Evolutionary conservation across 768 basidiomycete genomes (phyloP).

Genomic region (Clavaria fumosa): DNA sequence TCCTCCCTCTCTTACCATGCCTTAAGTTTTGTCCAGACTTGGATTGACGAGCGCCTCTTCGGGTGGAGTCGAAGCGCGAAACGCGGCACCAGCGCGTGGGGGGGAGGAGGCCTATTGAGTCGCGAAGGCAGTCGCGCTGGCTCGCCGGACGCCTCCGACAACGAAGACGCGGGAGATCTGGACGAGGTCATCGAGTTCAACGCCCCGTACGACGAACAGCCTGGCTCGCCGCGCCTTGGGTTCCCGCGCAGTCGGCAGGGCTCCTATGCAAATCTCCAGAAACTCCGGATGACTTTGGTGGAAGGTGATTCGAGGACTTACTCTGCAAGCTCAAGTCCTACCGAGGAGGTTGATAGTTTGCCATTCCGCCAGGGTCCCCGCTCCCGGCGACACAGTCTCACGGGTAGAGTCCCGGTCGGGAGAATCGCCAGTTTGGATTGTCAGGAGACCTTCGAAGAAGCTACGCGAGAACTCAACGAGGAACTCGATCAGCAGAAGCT

Average conservation of each 20-base stretch:
- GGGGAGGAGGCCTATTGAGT: too few relatives aligned
- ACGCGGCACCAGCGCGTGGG: conserved; percentile 83
- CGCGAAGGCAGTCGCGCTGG: conserved; percentile 47
- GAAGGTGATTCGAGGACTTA: conserved; percentile 1
- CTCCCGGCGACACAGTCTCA: conserved; percentile 44
- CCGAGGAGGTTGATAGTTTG: conserved; percentile 24
- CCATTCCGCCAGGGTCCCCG: conserved; percentile 33
- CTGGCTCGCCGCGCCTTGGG: conserved; percentile 12
- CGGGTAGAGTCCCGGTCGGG: conserved; percentile 45
- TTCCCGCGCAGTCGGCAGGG: conserved; percentile 48
- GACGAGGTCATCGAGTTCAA: conserved; percentile 71
- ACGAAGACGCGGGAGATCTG: conserved; percentile 83
- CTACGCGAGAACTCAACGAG: conserved; percentile 51
- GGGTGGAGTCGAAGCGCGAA: conserved; percentile 73
- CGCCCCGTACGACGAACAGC: conserved; percentile 32
- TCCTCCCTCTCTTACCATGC: neutral
- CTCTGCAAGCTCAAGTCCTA: neutral
- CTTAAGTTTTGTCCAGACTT: conserved; percentile 60
- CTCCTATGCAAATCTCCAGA: conserved; percentile 74
- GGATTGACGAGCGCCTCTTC: conserved; percentile 89
- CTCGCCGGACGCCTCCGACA: conserved; percentile 69
- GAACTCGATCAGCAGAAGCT: conserved; percentile 32
- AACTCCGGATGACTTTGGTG: conserved; percentile 31
- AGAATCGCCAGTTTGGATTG: conserved; percentile 46
- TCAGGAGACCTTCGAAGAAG: conserved; percentile 42